Conservation (phyloP, 176 grass and related monocot genomes). For the Oryza glumipatula region DNA sequence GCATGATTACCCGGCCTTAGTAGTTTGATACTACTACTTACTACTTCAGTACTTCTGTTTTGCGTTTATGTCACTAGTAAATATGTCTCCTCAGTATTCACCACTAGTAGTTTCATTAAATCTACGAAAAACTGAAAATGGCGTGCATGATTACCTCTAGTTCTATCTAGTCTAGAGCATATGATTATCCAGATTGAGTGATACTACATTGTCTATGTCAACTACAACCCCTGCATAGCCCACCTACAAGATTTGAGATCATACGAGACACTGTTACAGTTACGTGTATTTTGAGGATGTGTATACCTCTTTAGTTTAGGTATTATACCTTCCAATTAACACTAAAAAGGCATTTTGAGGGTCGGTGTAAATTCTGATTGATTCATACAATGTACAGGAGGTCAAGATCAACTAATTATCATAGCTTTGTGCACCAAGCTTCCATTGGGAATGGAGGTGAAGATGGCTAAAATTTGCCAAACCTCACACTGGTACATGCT, state of each 20-base stretch:
- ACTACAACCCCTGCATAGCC: neutral
- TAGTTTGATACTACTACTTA: neutral
- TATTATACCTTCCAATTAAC: too few species aligned
- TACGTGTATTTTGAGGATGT: too few species aligned
- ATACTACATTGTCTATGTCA: neutral
- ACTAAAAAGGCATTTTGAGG: neutral
- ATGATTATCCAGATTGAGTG: neutral
- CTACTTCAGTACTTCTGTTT: neutral
- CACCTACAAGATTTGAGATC: neutral
- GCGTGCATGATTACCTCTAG: too few species aligned
- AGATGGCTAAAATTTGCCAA: constrained; percentile 19
- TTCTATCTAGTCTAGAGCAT: too few species aligned
- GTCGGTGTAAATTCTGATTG: neutral
- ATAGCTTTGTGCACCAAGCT: neutral
- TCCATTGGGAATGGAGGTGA: neutral
- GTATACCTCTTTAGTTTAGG: too few species aligned
- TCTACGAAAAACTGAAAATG: too few species aligned
- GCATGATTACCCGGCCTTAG: neutral
- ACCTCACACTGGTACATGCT: constrained; percentile 17
- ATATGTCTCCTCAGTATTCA: neutral
- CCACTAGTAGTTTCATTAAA: neutral
- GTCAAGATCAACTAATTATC: neutral
- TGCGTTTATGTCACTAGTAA: neutral
- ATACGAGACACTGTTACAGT: neutral
- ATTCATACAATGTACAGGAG: neutral